Conservation (phyloP, 768 basidiomycete species). For the Pluteus cervinus region DNA sequence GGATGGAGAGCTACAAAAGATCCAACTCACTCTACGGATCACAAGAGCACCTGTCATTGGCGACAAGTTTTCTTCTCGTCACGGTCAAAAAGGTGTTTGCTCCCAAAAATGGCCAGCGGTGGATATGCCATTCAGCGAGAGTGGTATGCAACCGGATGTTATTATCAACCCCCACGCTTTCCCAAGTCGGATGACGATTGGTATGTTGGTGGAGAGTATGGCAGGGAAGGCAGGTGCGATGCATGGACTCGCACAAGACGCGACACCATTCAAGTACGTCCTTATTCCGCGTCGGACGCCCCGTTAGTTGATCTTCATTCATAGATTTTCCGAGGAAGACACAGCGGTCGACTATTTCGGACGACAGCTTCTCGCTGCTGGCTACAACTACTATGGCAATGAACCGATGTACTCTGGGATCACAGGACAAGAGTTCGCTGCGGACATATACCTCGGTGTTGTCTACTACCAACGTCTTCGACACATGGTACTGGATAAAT, state of each 20-base stretch:
- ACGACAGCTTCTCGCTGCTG: conserved; percentile 85
- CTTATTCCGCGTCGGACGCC: conserved; percentile 4
- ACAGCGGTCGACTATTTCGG: conserved; percentile 98
- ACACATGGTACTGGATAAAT: conserved; percentile 99
- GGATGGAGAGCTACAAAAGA: conserved; percentile 83
- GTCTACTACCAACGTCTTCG: conserved; percentile 98
- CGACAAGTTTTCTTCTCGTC: conserved; percentile 98
- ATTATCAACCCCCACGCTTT: conserved; percentile 99
- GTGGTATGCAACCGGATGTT: conserved; percentile 97
- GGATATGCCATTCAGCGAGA: conserved; percentile 99
- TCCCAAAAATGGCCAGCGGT: conserved; percentile 98
- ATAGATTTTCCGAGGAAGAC: conserved; percentile 90
- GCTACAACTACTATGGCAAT: conserved; percentile 98
- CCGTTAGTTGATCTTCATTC: conserved; percentile 9
- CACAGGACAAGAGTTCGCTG: conserved; percentile 96
- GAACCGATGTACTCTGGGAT: conserved; percentile 99
- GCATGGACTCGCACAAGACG: conserved; percentile 98
- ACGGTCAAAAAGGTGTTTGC: conserved; percentile 99
- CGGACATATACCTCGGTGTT: conserved; percentile 97
- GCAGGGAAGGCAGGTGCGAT: conserved; percentile 99
- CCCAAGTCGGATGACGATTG: conserved; percentile 99
- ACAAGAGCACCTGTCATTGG: conserved; percentile 96
- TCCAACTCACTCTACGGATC: conserved; percentile 90
- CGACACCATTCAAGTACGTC: conserved; percentile 92
- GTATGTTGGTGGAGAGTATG: conserved; percentile 99